These are phyloP conservation scores for Cadophora luteo-olivacea DNA, from an alignment of 2,329 filamentous ascomycete species.

Conservation along the genomic window DNA sequence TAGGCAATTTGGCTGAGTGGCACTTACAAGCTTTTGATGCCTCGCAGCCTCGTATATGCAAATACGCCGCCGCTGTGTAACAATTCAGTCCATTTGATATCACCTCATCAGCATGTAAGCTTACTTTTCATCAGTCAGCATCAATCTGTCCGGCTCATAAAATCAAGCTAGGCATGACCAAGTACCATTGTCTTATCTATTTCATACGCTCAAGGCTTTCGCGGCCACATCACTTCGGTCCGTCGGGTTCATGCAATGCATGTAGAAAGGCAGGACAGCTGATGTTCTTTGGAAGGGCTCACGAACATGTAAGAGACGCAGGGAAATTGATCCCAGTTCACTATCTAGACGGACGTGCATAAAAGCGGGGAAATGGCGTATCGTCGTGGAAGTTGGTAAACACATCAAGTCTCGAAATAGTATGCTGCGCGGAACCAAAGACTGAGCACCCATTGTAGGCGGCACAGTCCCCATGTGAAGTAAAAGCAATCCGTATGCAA, in stretches of 20 bases:
- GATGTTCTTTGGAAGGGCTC: not conserved
- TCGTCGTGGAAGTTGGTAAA: no score
- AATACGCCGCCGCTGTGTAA: not conserved
- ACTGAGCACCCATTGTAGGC: no score
- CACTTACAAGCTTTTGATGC: not conserved
- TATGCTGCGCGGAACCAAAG: no score
- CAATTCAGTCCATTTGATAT: no score
- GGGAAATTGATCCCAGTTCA: not conserved
- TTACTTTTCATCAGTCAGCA: not conserved
- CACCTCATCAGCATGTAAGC: not conserved
- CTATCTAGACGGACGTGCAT: not conserved
- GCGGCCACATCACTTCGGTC: not conserved
- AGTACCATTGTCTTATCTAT: not conserved
- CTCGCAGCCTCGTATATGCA: constrained; percentile 9
- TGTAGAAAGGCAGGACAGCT: constrained; percentile 1
- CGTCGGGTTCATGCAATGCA: not conserved
- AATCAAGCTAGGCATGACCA: not conserved
- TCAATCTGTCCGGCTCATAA: not conserved
- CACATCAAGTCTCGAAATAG: no score
- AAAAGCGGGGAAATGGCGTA: no score
- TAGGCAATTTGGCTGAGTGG: not conserved
- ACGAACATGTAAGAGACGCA: not conserved
- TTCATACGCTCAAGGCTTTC: not conserved
- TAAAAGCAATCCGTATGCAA: no score
- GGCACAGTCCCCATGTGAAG: no score